These are phyloP conservation scores for Cladophialophora carrionii DNA, from an alignment of 2,329 filamentous ascomycete genomes.

Conservation along the genomic window DNA sequence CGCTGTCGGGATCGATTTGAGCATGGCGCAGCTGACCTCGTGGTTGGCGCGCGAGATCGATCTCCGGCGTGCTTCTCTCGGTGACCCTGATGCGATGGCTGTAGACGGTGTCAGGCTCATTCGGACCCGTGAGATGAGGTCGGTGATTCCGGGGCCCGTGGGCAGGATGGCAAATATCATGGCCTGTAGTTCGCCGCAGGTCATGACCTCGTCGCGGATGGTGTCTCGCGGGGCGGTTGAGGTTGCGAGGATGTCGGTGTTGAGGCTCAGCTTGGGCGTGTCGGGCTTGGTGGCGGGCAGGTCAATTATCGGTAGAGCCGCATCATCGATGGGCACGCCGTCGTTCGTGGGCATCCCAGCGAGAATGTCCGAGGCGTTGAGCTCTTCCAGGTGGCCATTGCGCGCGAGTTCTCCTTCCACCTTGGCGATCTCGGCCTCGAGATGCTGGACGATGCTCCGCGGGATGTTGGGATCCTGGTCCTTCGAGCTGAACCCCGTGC, in stretches of 20 bases:
- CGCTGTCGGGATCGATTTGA: slow-evolving; percentile 37
- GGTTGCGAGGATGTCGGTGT: slow-evolving; percentile 16
- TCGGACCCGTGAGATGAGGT: slow-evolving; percentile 41
- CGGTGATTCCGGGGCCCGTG: slow-evolving; percentile 40
- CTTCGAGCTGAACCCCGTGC: slow-evolving; percentile 41
- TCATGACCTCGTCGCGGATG: slow-evolving; percentile 39
- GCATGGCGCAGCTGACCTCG: slow-evolving; percentile 37
- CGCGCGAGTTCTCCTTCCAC: slow-evolving; percentile 42
- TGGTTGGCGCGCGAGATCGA: slow-evolving; percentile 32
- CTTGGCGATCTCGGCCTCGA: slow-evolving; percentile 44
- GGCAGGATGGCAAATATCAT: slow-evolving; percentile 42
- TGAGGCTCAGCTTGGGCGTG: slow-evolving; percentile 19
- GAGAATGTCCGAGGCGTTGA: slow-evolving; percentile 38
- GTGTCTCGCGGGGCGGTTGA: slow-evolving; percentile 28
- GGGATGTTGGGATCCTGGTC: slow-evolving; percentile 40
- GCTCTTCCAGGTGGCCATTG: slow-evolving; percentile 39
- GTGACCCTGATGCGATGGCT: slow-evolving; percentile 35
- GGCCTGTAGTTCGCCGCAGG: slow-evolving; percentile 40
- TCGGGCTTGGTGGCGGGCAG: slow-evolving; percentile 22
- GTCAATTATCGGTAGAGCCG: slow-evolving; percentile 30
- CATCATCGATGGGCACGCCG: slow-evolving; percentile 32
- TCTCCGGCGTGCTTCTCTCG: slow-evolving; percentile 32
- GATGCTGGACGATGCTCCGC: slow-evolving; percentile 44
- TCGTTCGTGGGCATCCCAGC: slow-evolving; percentile 39
- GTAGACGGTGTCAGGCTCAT: slow-evolving; percentile 44